These are phyloP conservation scores for Pyrenula aspistea DNA, from an alignment of 495 filamentous ascomycete species.

Conservation along the genomic window DNA sequence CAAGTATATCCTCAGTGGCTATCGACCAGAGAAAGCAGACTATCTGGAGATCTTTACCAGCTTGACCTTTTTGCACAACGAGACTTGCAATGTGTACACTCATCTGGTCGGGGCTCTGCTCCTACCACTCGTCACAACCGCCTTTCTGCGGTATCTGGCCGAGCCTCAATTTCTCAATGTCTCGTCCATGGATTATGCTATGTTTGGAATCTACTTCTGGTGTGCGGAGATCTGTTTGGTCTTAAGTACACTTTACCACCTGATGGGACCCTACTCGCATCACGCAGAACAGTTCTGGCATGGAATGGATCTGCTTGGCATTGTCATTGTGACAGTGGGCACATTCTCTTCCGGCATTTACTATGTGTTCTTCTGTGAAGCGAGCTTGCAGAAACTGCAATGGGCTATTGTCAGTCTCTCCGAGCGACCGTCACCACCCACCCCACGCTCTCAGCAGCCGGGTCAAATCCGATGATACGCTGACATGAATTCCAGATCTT, in stretches of 20 bases:
- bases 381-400: constrained; percentile 8
- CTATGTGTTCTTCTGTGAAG: constrained; percentile 11
- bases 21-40: constrained; percentile 4
- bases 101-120: too few species aligned
- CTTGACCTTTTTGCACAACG: too few species aligned
- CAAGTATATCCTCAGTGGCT: constrained; percentile 7
- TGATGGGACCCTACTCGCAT: constrained; percentile 5
- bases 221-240: constrained; percentile 5
- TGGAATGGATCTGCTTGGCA: constrained; percentile 9
- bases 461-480: too few species aligned
- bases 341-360: constrained; percentile 10
- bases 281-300: constrained; percentile 6
- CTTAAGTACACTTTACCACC: constrained; percentile 5
- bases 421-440: background rate
- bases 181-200: constrained; percentile 8
- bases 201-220: constrained; percentile 11
- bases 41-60: constrained; percentile 10
- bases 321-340: constrained; percentile 9
- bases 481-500: too few species aligned
- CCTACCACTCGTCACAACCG: too few species aligned
- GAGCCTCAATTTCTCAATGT: too few species aligned
- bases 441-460: too few species aligned
- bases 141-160: too few species aligned
- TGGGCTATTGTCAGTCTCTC: constrained; percentile 10
- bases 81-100: too few species aligned